Base-by-base conservation (phyloP, 371 early-diverging fungal genomes). In the Fennellomyces sp. region DNA sequence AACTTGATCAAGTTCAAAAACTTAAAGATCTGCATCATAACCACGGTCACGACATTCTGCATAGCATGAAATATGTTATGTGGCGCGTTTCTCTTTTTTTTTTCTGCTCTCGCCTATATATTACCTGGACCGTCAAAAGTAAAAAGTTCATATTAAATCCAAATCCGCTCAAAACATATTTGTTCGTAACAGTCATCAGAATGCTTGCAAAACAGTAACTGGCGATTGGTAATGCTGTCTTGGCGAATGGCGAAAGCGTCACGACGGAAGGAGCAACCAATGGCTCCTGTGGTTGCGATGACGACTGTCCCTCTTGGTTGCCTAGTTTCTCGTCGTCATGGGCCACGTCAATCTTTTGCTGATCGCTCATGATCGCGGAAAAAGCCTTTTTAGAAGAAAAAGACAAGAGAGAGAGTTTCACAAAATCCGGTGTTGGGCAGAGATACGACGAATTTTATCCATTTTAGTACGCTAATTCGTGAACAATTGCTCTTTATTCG, bases 111-210 rank as follows among this genome's bases (percentile, higher is more conserved):
- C 19, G 1, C 19, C 19, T 41, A 41, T 30, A 36, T 35, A 39
- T 58, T 75, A 88, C 92, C 87, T 97, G 97, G 52, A 94, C 78
- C 2, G 91, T 85, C 21, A 97, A 88, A 50, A 98, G 79, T 21
- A 98, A 76, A 76, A 97, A 96, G 70, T 91, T 91, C 91, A 97
- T 90, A 52, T 91, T 82, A 70, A 94, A 93, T 56, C 89, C 83
- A 70, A 90, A 86, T 64, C 85, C 85, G 42, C 94, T 93, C 45
- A 98, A 87, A 21, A 97, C 96, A 62, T 90, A 84, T 80, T 97
- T 98, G 85, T 98, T 98, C 56, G 94, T 94, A 33, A 97, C 88
- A 6, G 98, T 98, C 97, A 98, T 96, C 56, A 94, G 78, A 59
- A 96, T 96, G 52, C n/a, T n/a, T 25, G 96, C 87, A 47, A 79